Evolutionary conservation across 768 basidiomycete species (phyloP), one percentile per base, ranked within the genome.

Genomic region (Tricholoma bakamatsutake): DNA sequence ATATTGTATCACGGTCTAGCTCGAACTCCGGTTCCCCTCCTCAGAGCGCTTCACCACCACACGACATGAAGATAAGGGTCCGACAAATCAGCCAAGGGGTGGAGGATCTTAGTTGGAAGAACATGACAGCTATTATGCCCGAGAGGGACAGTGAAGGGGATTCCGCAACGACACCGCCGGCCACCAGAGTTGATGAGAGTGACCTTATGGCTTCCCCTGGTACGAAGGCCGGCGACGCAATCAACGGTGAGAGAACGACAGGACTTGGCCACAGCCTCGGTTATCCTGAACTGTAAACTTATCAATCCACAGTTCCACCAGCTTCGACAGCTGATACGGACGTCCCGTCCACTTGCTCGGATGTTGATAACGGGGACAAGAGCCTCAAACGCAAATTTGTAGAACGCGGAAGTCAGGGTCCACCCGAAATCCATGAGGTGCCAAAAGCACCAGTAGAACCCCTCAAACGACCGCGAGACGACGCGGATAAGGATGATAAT

Each of bases 61-160:
- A 83, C 60, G 87, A 90, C 69, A 81, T 87, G 71, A 90, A 87
- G 74, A 79, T 80, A 49, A 72, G 73, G 64, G 82, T 87, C 56
- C 80, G 85, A 51, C 88, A 89, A 72, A 88, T 89, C 62, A 88
- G 86, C 59, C 84, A 84, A 64, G 85, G 86, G 27, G 87, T 90
- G 31, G 87, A 88, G 67, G 88, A 90, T 65, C 80, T 89, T 59
- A 83, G 75, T 64, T 88, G 87, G 88, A 76, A 78, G 66, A 83
- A 80, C 55, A 69, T 70, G 65, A 76, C 78, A 57, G 61, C 66
- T 24, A 52, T 57, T 17, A 61, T 64, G 6, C 62, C 66, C 33
- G 69, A 71, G 56, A 69, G 69, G 52, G 67, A 69, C 54, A 61
- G 53, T 51, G 66, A 67, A 39, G 57, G 47, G n/a, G 58, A 56